Evolutionary conservation across 2,329 filamentous ascomycete species (phyloP), one percentile per base, ranked within the genome.

Genomic region (Pseudogymnoascus sp.): DNA sequence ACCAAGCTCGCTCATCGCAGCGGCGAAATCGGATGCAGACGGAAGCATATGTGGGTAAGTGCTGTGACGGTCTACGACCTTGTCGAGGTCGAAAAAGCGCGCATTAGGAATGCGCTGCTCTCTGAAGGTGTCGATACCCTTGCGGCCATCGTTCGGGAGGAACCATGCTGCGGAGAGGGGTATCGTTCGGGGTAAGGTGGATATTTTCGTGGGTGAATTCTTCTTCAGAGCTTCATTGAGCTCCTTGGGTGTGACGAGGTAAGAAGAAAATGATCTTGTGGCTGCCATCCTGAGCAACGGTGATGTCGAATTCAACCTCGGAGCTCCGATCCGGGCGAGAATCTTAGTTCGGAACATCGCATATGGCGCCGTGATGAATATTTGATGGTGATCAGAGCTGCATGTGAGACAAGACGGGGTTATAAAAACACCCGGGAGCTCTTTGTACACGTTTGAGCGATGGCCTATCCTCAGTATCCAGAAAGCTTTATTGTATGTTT

Each of bases 41-140:
- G 95, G 95, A 2, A 99, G 85, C 95, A 99, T 99, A 75, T 99
- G 95, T 6, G 95, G 93, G 74, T 96, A 97, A 1, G 91, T 89
- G 63, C 89, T 96, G 69, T 86, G 85, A 68, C 87, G 87, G 76
- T 99, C 93, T 71, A 95, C 91, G 73, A 96, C 84, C 70, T 87
- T 91, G 77, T 99, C 95, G 62, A 99, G 83, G 75, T 99, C 93
- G 75, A 99, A 99, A 84, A 97, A 99, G 34, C 92, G 89, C 1
- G 95, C 89, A 71, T 88, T 87, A 21, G 93, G 93, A 67, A 99
- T 95, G 70, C 91, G 90, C 73, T 87, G 85, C 73, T 91, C 84
- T 68, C 87, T 84, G 80, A 93, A 99, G 46, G 88, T 86, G 67
- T 95, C 82, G 69, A 89, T 85, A 62, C 95, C 95, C 60, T 85